Conservation (phyloP, 495 filamentous ascomycete genomes). For the Aspergillus kassunensis region DNA sequence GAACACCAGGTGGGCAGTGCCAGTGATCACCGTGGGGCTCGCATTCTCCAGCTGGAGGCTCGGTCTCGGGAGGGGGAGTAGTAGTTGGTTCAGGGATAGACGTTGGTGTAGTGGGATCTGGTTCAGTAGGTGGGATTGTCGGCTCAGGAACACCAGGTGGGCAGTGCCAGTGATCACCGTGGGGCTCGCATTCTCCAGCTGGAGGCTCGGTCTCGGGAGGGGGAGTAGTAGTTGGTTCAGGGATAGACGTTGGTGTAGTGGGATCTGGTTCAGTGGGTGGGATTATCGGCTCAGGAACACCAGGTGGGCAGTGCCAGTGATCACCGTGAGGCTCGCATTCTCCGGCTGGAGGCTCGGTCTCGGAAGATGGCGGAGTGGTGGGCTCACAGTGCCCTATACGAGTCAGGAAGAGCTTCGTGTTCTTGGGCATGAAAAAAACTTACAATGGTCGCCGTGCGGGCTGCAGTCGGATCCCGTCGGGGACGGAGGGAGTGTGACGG, state of each 20-base stretch:
- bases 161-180: no score
- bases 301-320: background rate
- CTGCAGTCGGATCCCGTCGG: background rate
- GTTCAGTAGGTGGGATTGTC: background rate
- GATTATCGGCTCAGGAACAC: background rate
- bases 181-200: no score
- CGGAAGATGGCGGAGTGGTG: background rate
- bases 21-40: no score
- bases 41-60: no score
- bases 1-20: background rate
- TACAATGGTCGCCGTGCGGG: constrained; percentile 1
- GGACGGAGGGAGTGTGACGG: background rate
- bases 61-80: no score
- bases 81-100: no score
- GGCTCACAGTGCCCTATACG: background rate
- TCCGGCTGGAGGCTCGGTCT: background rate
- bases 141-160: background rate
- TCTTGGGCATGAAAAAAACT: background rate
- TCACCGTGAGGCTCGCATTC: background rate
- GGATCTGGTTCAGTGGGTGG: background rate
- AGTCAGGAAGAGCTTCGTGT: background rate
- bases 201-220: no score
- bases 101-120: background rate
- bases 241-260: background rate
- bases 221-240: no score